Base-by-base conservation (phyloP, 2,329 filamentous ascomycete genomes). In the Xylaria sp. region DNA sequence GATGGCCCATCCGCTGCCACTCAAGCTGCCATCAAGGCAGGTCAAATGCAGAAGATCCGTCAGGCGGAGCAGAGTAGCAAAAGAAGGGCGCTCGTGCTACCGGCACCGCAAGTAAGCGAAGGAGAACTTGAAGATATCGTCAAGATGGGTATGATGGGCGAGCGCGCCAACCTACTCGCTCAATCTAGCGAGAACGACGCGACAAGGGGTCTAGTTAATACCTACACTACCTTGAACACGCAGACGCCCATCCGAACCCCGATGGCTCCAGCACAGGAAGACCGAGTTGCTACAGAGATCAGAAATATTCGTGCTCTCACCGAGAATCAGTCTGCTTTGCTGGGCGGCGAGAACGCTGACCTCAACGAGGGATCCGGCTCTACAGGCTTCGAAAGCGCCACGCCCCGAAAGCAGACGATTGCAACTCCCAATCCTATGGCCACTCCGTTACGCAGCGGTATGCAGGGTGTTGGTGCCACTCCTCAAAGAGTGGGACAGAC, bases 1-100 rank as follows among this genome's bases (percentile, higher is more conserved):
- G 85, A 89, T 58, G 85, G 85, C 52, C 82, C 86, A n/a, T 88
- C 89, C 2, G 87, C 88, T 23, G 89, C 91, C 1, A 88, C 89
- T 66, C 91, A 92, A 65, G 92, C 93, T 1, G 94, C 94, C 35
- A 84, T 93, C 55, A 96, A 95, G 76, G 94, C 94, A 23, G 94
- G 91, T 0, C 92, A 97, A 71, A 86, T 93, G 83, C 93, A 97
- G 72, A 94, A 90, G 73, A 90, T 99, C 59, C 85, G 94, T 34
- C 94, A 99, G 76, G 94, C 94, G 1, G 94, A 99, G 74, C 93
- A 96, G 75, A 95, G 91, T 77, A 97, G 91, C 79, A 97, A 96
- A 76, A 85, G 94, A 59, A 85, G 91, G 59, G 78, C 88, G 5
- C 80, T 99, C n/a, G 86, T 88, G 51, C 79, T 99, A 30, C 94